These are phyloP conservation scores for Polygonum aviculare DNA, from an alignment of 148 eudicot genomes.

Conservation along the genomic window DNA sequence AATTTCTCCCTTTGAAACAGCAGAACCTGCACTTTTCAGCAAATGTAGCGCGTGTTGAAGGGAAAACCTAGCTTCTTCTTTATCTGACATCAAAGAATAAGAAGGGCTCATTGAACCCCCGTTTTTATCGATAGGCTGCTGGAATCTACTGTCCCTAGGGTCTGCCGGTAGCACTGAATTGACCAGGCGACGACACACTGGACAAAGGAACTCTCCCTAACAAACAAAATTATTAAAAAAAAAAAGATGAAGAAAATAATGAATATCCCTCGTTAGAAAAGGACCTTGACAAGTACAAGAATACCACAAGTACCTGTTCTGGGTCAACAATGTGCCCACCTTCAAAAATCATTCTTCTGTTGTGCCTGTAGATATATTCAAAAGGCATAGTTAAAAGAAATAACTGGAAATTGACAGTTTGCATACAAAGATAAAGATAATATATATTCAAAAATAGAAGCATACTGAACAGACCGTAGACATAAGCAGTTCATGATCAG, in stretches of 20 bases:
- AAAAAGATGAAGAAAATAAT: too few species aligned
- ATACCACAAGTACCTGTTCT: slow-evolving; percentile 53
- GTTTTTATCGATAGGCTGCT: not conserved
- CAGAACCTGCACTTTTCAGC: slow-evolving; percentile 49
- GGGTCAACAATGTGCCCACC: slow-evolving; percentile 89
- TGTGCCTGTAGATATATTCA: slow-evolving; percentile 33
- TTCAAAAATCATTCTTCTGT: slow-evolving; percentile 72
- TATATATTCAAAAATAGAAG: not conserved
- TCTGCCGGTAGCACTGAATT: slow-evolving; percentile 69
- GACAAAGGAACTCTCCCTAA: slow-evolving; percentile 95
- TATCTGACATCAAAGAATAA: slow-evolving; percentile 16
- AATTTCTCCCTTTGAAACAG: slow-evolving; percentile 47
- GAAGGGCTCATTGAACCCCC: slow-evolving; percentile 17
- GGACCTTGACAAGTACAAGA: not conserved
- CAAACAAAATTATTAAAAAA: not conserved
- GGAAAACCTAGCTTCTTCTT: slow-evolving; percentile 22
- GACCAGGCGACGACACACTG: slow-evolving; percentile 94
- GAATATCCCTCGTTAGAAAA: slow-evolving; percentile 7
- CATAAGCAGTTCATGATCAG: not conserved
- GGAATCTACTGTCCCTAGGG: slow-evolving; percentile 28
- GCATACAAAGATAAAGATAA: not conserved
- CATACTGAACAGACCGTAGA: not conserved
- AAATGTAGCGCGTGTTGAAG: slow-evolving; percentile 46
- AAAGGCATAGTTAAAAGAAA: not conserved
- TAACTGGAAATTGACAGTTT: not conserved